phyloP scores from a whole-genome alignment of 768 basidiomycete species.

The Serendipita sp. region DNA sequence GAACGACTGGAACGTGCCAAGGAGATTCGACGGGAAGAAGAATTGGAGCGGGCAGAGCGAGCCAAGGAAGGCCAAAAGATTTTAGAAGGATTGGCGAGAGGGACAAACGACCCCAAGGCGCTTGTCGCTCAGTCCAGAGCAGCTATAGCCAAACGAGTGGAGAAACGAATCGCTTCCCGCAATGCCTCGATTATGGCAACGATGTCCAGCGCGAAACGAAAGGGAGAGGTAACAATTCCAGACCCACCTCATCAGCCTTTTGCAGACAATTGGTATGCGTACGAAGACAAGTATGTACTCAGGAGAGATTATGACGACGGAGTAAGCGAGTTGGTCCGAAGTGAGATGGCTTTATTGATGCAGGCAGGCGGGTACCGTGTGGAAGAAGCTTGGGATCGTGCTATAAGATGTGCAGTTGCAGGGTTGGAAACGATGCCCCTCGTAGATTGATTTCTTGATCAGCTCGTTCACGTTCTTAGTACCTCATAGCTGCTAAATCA shows the following conservation, averaged over 20 bases:
- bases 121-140: slow-evolving; percentile 38
- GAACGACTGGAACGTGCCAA: slow-evolving; percentile 55
- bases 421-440: slow-evolving; percentile 46
- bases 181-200: background rate
- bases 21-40: slow-evolving; percentile 49
- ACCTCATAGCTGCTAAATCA: background rate
- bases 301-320: slow-evolving; percentile 50
- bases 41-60: slow-evolving; percentile 59
- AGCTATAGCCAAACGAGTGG: slow-evolving; percentile 29
- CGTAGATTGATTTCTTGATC: background rate
- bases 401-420: slow-evolving; percentile 54
- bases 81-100: slow-evolving; percentile 63
- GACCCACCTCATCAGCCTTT: slow-evolving; percentile 70
- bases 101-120: slow-evolving; percentile 38
- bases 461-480: background rate
- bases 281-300: slow-evolving; percentile 49
- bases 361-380: slow-evolving; percentile 67
- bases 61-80: slow-evolving; percentile 57
- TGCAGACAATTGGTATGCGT: slow-evolving; percentile 59
- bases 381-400: slow-evolving; percentile 76
- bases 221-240: slow-evolving; percentile 30
- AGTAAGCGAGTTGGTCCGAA: slow-evolving; percentile 56
- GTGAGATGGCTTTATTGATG: slow-evolving; percentile 64
- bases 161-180: background rate
- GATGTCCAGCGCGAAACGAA: background rate